A percentile compares a stretch with the other conserved stretches of the same genome.
Conservation (phyloP, 1,284 basidiomycete genomes). For the Omphalotus olearius region DNA sequence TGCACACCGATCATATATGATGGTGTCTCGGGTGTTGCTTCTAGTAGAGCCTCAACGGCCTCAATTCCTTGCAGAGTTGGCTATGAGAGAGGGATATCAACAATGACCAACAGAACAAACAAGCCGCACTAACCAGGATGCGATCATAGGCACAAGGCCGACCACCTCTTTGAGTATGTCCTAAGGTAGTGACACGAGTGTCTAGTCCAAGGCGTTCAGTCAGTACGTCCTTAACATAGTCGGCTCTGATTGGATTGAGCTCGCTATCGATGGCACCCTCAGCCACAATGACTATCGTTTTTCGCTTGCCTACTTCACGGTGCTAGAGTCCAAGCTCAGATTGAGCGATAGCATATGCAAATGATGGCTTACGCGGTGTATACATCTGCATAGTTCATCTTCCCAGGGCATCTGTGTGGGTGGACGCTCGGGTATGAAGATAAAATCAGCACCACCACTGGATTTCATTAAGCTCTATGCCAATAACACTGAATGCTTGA, state of each 20-base stretch:
- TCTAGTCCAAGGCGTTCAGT: constrained; percentile 87
- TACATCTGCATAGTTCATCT: constrained; percentile 86
- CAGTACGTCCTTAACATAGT: constrained; percentile 88
- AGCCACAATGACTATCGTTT: constrained; percentile 97
- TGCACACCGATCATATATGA: constrained; percentile 97
- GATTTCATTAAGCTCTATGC: neutral
- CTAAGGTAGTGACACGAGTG: constrained; percentile 96
- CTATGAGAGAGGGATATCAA: constrained; percentile 32
- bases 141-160: constrained; percentile 91
- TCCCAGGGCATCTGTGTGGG: constrained; percentile 83
- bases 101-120: neutral
- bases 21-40: constrained; percentile 85
- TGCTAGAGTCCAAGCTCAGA: constrained; percentile 50
- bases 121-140: constrained; percentile 61
- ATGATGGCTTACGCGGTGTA: constrained; percentile 53
- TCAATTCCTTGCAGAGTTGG: constrained; percentile 94
- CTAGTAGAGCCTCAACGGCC: constrained; percentile 88
- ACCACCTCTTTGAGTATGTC: constrained; percentile 96
- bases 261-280: constrained; percentile 91
- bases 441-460: constrained; percentile 92
- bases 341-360: constrained; percentile 1
- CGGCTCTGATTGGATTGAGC: constrained; percentile 87
- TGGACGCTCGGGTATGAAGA: constrained; percentile 95
- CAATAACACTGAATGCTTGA: neutral
- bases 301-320: constrained; percentile 89